These are phyloP conservation scores for Irineochytrium annulatum DNA, from an alignment of 192 early-diverging fungal genomes.

Conservation along the genomic window DNA sequence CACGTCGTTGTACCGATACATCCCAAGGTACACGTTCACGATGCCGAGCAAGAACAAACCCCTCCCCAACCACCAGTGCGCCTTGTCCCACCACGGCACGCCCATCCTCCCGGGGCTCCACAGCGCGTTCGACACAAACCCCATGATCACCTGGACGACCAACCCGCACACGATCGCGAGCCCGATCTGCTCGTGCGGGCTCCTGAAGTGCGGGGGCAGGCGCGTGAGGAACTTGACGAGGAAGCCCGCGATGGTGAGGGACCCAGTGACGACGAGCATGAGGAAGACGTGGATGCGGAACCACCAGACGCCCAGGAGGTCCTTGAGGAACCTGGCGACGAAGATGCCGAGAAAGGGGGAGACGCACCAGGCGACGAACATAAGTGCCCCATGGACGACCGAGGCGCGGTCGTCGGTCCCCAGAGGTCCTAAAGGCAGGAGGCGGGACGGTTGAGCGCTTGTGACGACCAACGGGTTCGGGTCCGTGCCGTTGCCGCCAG, in stretches of 20 bases:
- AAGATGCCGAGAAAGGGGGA: conserved; percentile 35
- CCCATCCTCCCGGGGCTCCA: conserved; percentile 3
- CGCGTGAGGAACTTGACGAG: conserved; percentile 5
- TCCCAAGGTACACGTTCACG: conserved; percentile 20
- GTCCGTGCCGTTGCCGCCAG: not conserved
- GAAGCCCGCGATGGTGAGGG: conserved; percentile 5
- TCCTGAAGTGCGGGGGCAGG: conserved; percentile 3
- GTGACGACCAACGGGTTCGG: not conserved
- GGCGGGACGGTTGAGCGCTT: not conserved
- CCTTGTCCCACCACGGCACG: conserved; percentile 23
- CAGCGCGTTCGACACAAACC: conserved; percentile 12
- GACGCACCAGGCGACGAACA: conserved; percentile 46
- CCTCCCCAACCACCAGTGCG: conserved; percentile 36
- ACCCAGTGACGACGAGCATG: conserved; percentile 17
- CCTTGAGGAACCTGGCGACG: conserved; percentile 37
- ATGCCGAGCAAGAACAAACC: conserved; percentile 10
- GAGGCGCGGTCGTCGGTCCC: not conserved
- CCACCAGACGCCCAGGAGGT: conserved; percentile 22
- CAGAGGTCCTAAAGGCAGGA: not conserved
- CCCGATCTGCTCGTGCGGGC: conserved; percentile 12
- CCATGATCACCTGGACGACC: conserved; percentile 23
- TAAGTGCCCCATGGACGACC: conserved; percentile 37
- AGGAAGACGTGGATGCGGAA: conserved; percentile 27
- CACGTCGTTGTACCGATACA: conserved; percentile 7
- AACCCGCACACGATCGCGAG: conserved; percentile 8